Evolutionary conservation across 306 rosid species (phyloP).

Genomic region (Arachis hypogaea): DNA sequence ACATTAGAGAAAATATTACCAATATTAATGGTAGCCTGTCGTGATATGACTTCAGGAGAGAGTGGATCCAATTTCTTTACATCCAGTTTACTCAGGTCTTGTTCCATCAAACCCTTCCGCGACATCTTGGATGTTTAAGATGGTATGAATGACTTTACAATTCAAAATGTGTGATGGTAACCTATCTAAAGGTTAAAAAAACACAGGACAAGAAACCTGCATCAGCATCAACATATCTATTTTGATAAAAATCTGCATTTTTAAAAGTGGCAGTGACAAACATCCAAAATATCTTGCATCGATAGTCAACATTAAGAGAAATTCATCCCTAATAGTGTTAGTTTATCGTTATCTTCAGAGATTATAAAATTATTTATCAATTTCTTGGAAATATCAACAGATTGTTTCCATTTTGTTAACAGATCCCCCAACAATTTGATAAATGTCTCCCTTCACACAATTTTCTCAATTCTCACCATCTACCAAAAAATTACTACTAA

Average conservation of each 20-base stretch:
- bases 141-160: slow-evolving; percentile 25
- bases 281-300: slow-evolving; percentile 1
- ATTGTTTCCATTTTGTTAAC: not conserved
- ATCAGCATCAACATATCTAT: slow-evolving; percentile 9
- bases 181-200: slow-evolving; percentile 26
- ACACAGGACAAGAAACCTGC: slow-evolving; percentile 8
- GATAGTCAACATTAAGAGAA: slow-evolving; percentile 3
- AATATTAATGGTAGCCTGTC: slow-evolving; percentile 93
- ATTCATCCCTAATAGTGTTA: not conserved
- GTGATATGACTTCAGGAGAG: slow-evolving; percentile 94
- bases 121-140: slow-evolving; percentile 60
- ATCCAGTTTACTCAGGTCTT: slow-evolving; percentile 89
- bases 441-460: not conserved
- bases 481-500: too few species aligned
- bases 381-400: slow-evolving; percentile 8
- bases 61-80: slow-evolving; percentile 86
- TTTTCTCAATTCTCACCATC: not conserved
- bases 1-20: slow-evolving; percentile 50
- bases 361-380: not conserved
- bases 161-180: not conserved
- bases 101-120: slow-evolving; percentile 94
- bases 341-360: not conserved
- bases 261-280: not conserved
- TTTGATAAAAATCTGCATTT: not conserved
- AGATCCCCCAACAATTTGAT: not conserved